A percentile compares a stretch with the other conserved stretches of the same genome.
Conservation (phyloP, 768 basidiomycete genomes). For the Lentinula detonsa region DNA sequence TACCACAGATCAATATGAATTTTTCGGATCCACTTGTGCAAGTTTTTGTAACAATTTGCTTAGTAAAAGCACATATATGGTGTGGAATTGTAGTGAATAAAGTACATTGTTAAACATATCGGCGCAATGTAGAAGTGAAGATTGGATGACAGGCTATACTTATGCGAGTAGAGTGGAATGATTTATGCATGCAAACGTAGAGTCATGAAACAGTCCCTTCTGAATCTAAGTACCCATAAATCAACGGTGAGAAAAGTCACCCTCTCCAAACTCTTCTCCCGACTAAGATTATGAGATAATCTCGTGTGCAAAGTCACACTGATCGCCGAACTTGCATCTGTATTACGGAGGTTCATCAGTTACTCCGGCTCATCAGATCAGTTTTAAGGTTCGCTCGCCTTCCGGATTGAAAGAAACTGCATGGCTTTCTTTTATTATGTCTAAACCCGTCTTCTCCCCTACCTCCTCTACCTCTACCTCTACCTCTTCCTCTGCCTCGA, state of each 20-base stretch:
- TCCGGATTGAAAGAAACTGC: constrained; percentile 88
- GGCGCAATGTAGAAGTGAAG: background rate
- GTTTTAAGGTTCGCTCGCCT: constrained; percentile 66
- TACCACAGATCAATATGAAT: too few relatives aligned
- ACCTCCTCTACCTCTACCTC: constrained; percentile 54
- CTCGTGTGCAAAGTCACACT: constrained; percentile 81
- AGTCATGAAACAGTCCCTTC: background rate
- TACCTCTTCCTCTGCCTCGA: constrained; percentile 47
- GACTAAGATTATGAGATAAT: constrained; percentile 16
- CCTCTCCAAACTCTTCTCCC: background rate
- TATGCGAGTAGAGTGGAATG: background rate
- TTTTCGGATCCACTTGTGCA: too few relatives aligned
- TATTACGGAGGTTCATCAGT: constrained; percentile 17
- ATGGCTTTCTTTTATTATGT: constrained; percentile 82
- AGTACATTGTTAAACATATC: too few relatives aligned
- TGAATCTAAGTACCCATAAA: background rate
- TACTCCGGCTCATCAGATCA: constrained; percentile 31
- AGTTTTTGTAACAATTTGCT: too few relatives aligned
- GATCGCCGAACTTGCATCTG: constrained; percentile 86
- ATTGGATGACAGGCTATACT: background rate
- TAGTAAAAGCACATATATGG: too few relatives aligned
- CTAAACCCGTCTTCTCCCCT: constrained; percentile 56
- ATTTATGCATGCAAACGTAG: background rate
- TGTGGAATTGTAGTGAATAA: too few relatives aligned
- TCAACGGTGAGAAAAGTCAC: background rate